A percentile compares a stretch with the other conserved stretches of the same genome.
Evolutionary conservation across 805 yeast genomes (phyloP).

Genomic region (Saccharomycopsis fodiens): DNA sequence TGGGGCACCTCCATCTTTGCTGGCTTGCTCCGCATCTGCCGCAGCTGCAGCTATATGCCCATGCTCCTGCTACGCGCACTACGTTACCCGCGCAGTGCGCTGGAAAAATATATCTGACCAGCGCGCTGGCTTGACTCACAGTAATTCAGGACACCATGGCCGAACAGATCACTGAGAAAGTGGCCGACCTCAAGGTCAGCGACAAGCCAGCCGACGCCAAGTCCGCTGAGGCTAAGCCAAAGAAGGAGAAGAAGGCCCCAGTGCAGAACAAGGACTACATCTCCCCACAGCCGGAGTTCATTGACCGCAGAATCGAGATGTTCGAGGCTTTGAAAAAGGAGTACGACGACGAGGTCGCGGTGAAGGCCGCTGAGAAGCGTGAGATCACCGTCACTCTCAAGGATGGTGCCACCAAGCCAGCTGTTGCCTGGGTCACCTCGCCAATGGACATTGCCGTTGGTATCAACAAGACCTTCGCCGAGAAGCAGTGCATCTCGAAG

Average conservation of each 20-base stretch:
- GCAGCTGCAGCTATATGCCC: too few species aligned
- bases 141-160: not conserved
- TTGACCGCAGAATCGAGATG: conserved; percentile 68
- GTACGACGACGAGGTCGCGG: conserved; percentile 65
- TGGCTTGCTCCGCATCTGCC: too few species aligned
- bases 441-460: conserved; percentile 79
- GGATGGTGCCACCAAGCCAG: conserved; percentile 77
- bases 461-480: conserved; percentile 82
- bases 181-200: not conserved
- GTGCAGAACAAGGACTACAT: conserved; percentile 36
- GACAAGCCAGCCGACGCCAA: too few species aligned
- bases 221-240: conserved; percentile 37
- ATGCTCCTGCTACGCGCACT: not conserved
- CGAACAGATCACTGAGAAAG: not conserved
- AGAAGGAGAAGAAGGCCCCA: conserved; percentile 31
- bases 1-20: not conserved
- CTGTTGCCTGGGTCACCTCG: conserved; percentile 80
- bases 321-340: conserved; percentile 76
- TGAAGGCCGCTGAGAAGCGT: conserved; percentile 43
- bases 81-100: too few species aligned
- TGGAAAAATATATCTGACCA: too few species aligned
- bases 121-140: not conserved
- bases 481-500: conserved; percentile 84
- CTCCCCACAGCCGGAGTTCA: conserved; percentile 78
- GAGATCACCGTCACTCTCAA: conserved; percentile 75